Evolutionary conservation across 2,329 filamentous ascomycete species (phyloP).

Genomic region (Clarireedia monteithiana): DNA sequence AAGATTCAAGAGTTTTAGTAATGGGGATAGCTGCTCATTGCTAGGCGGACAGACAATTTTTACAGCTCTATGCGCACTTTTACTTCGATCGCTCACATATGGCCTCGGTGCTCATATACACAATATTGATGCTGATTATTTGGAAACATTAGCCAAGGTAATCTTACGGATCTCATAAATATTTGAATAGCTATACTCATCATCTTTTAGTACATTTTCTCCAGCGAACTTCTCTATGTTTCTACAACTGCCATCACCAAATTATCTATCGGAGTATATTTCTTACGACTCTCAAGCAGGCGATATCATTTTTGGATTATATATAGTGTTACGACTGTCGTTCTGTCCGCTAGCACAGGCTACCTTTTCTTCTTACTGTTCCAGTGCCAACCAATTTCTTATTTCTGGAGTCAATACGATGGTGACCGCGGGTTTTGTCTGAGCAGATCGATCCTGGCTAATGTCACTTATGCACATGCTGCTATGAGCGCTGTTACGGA

Average conservation of each 20-base stretch:
- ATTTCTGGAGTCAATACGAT: slow-evolving; percentile 32
- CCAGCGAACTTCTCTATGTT: slow-evolving; percentile 27
- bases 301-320: slow-evolving; percentile 22
- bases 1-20: not conserved
- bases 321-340: slow-evolving; percentile 17
- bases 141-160: slow-evolving; percentile 22
- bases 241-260: slow-evolving; percentile 24
- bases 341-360: slow-evolving; percentile 20
- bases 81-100: slow-evolving; percentile 16
- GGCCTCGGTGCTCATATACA: slow-evolving; percentile 26
- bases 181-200: not conserved
- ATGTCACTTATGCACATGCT: slow-evolving; percentile 24
- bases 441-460: slow-evolving; percentile 16
- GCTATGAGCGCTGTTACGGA: slow-evolving; percentile 24
- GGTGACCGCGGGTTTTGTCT: slow-evolving; percentile 28
- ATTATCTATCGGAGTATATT: slow-evolving; percentile 24
- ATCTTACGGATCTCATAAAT: not conserved
- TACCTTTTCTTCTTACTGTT: slow-evolving; percentile 28
- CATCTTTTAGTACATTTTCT: slow-evolving; percentile 16
- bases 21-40: not conserved
- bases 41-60: slow-evolving; percentile 18
- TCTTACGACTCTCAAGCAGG: slow-evolving; percentile 23
- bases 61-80: slow-evolving; percentile 22
- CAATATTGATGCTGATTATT: slow-evolving; percentile 15
- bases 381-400: slow-evolving; percentile 25